phyloP scores from a whole-genome alignment of 352 stramenopile genomes.

The Thraustochytrium striatum region DNA sequence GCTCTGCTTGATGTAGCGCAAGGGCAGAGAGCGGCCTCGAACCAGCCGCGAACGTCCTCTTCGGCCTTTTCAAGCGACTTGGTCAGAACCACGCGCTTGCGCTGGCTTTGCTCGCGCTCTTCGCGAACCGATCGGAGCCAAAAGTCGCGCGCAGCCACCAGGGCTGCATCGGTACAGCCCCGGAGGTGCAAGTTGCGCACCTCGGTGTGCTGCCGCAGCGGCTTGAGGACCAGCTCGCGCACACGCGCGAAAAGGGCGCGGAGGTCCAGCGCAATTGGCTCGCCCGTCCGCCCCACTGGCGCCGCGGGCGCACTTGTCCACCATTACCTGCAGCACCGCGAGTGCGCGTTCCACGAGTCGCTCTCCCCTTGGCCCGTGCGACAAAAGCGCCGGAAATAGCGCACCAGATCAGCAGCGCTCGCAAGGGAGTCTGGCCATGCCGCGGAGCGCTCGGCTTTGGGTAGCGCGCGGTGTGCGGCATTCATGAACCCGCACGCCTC shows the following conservation, averaged over 20 bases:
- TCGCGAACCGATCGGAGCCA: neutral
- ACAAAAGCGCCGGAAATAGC: slow-evolving; percentile 19
- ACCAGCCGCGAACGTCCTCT: slow-evolving; percentile 20
- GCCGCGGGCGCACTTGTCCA: neutral
- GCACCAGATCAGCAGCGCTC: neutral
- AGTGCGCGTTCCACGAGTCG: no score
- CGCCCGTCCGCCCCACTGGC: neutral
- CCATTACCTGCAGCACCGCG: no score
- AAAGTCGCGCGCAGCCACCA: neutral
- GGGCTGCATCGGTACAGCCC: neutral
- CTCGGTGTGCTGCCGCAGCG: slow-evolving; percentile 13
- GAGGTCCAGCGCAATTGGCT: neutral
- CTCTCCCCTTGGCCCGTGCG: neutral
- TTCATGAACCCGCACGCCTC: neutral
- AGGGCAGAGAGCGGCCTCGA: neutral
- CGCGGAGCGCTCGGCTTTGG: neutral
- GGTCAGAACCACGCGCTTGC: neutral
- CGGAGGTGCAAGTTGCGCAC: slow-evolving; percentile 9
- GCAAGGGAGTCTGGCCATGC: neutral
- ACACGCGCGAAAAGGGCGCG: neutral
- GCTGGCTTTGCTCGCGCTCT: neutral
- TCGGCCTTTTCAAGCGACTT: slow-evolving; percentile 7
- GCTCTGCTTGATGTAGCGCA: slow-evolving; percentile 32
- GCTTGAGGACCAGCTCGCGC: slow-evolving; percentile 18
- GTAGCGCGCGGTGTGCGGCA: neutral